Evolutionary conservation across 345 rosid genomes (phyloP), one percentile per base, ranked within the genome.

Genomic region (Brassica rapa): DNA sequence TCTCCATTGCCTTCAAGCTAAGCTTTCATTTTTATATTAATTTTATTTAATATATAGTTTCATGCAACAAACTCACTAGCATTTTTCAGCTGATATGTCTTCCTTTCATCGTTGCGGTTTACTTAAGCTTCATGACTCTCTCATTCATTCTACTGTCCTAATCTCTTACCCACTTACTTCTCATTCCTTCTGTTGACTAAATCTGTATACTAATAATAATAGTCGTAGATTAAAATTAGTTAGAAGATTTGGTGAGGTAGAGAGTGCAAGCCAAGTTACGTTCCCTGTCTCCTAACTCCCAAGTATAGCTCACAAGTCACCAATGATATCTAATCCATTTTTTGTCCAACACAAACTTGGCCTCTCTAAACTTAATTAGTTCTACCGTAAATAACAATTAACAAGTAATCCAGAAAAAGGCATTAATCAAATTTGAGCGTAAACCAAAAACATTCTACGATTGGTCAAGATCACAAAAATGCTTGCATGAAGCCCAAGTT

Each of bases 1-100:
- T 95, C 97, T 25, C 93, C 94, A 87, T 93, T 91, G 97, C 99
- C 93, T 86, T 86, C 82, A 93, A 87, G 91, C 79, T 87, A 95
- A 95, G 98, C 91, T 88, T 91, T 76, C 65, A 72, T 75, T 82
- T 29, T 15, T 32, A 33, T 37, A 11, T 32, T 41, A 49, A 1
- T 39, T 9, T 41, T 77, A 27, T 37, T 4, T 24, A 14, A 3
- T n/a, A 3, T n/a, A 23, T 29, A 24, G 37, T 43, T n/a, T 66
- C 4, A 14, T 72, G 29, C 77, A 78, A 60, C 82, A 23, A 73
- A 79, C 81, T 78, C 68, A 25, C 29, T 15, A 39, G 75, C 35
- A 51, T n/a, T n/a, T n/a, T 51, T 51, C 27, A 66, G 56, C 59
- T 46, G 8, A 9, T 41, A 56, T 29, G 76, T 66, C 72, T 66